Evolutionary conservation across 2,329 filamentous ascomycete species (phyloP).

Genomic region (Colletotrichum tabaci): DNA sequence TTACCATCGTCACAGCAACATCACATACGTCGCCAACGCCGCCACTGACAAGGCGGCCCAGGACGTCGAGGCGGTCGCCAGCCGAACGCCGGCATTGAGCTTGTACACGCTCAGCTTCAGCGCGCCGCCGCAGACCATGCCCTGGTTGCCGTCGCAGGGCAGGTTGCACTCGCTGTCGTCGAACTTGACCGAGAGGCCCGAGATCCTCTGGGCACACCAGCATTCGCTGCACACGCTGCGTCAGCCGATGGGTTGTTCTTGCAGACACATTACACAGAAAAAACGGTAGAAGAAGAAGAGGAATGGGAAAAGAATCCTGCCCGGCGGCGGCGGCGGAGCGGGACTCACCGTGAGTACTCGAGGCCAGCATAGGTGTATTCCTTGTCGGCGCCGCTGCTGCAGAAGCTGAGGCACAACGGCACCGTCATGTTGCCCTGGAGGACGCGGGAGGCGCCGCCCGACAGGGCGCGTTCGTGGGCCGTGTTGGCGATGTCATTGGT

Average conservation of each 20-base stretch:
- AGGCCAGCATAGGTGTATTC: constrained; percentile 67
- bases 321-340: neutral
- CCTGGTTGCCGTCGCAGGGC: constrained; percentile 67
- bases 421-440: constrained; percentile 65
- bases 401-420: constrained; percentile 65
- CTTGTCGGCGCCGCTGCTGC: constrained; percentile 54
- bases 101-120: constrained; percentile 64
- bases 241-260: constrained; percentile 1
- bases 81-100: constrained; percentile 22
- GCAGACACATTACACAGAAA: no score
- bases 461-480: constrained; percentile 60
- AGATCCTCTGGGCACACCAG: constrained; percentile 70
- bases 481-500: constrained; percentile 62
- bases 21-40: neutral
- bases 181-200: constrained; percentile 61
- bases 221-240: constrained; percentile 63
- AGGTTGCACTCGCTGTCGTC: constrained; percentile 64
- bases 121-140: constrained; percentile 68
- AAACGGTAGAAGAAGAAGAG: no score
- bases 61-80: constrained; percentile 1
- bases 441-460: constrained; percentile 58
- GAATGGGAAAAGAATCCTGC: no score
- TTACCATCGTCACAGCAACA: constrained; percentile 4
- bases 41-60: constrained; percentile 16
- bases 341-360: constrained; percentile 64